Conservation (phyloP, 768 basidiomycete species). For the Trametes cubensis region DNA sequence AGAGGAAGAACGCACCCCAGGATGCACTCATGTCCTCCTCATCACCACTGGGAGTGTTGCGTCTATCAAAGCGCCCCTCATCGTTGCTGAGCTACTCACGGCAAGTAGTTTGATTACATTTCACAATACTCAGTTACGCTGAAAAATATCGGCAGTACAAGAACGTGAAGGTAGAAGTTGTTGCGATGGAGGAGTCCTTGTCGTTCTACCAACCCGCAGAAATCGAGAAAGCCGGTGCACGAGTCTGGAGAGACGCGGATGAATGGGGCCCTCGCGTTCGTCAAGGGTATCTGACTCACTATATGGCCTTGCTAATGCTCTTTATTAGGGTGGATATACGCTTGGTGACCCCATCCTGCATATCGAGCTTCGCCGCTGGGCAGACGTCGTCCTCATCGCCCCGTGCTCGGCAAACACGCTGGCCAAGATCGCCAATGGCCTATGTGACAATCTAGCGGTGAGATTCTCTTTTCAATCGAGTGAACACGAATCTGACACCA, state of each 20-base stretch:
- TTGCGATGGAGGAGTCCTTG: constrained; percentile 76
- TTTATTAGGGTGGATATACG: constrained; percentile 61
- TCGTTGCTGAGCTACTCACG: constrained; percentile 72
- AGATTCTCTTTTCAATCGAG: not conserved
- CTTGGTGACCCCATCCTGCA: constrained; percentile 94
- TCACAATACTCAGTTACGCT: too few relatives aligned
- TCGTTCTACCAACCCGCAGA: constrained; percentile 69
- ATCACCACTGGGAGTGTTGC: constrained; percentile 96
- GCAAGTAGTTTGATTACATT: constrained; percentile 47
- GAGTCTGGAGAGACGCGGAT: constrained; percentile 88
- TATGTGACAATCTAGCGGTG: constrained; percentile 91
- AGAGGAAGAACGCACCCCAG: constrained; percentile 34
- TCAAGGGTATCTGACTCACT: too few relatives aligned
- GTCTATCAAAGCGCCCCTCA: constrained; percentile 89
- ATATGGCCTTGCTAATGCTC: not conserved
- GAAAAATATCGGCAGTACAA: constrained; percentile 51
- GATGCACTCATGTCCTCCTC: constrained; percentile 69
- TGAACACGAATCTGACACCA: not conserved
- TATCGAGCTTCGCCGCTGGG: constrained; percentile 93
- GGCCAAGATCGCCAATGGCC: constrained; percentile 85
- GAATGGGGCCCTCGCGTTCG: constrained; percentile 80
- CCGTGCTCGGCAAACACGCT: constrained; percentile 98
- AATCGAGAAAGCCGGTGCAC: constrained; percentile 52
- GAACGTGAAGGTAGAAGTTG: constrained; percentile 79
- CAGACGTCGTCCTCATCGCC: constrained; percentile 91